Evolutionary conservation across 2,329 filamentous ascomycete species (phyloP).

Genomic region (Huntiella decipiens): DNA sequence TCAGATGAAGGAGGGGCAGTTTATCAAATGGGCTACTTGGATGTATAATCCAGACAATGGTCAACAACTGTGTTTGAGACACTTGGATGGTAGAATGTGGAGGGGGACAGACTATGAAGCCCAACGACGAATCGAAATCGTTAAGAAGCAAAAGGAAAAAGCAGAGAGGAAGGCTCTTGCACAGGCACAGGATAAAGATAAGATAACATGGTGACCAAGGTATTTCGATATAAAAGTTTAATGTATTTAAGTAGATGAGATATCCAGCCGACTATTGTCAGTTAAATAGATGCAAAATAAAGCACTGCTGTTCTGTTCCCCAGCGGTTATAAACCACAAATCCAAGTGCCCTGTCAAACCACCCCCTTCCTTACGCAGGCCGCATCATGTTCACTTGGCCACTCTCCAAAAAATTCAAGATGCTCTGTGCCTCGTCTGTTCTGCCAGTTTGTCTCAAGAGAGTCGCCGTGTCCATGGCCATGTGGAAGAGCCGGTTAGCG

Average conservation of each 20-base stretch:
- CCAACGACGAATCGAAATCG: neutral
- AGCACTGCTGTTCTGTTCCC: slow-evolving; percentile 1
- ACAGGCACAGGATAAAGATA: neutral
- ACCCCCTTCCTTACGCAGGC: neutral
- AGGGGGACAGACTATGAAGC: slow-evolving; percentile 17
- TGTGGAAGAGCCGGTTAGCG: slow-evolving; percentile 10
- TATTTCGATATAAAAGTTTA: too few species aligned
- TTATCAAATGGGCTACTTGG: slow-evolving; percentile 35
- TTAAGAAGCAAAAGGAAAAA: slow-evolving; percentile 2
- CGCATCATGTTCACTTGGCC: neutral
- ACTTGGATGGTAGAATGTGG: slow-evolving; percentile 33
- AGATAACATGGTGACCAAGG: neutral
- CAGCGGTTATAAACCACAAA: neutral
- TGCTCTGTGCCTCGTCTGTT: slow-evolving; percentile 17
- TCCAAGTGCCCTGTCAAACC: neutral
- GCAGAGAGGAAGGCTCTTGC: neutral
- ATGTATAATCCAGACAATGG: slow-evolving; percentile 32
- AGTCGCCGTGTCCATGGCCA: slow-evolving; percentile 19
- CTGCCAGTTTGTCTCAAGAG: slow-evolving; percentile 18
- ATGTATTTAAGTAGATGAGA: too few species aligned
- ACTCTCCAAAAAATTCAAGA: slow-evolving; percentile 15
- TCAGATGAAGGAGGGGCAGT: slow-evolving; percentile 35
- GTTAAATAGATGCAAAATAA: neutral
- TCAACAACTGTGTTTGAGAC: slow-evolving; percentile 25
- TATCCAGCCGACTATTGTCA: too few species aligned